phyloP scores from a whole-genome alignment of 768 basidiomycete genomes.

The Flagelloscypha sp. region DNA sequence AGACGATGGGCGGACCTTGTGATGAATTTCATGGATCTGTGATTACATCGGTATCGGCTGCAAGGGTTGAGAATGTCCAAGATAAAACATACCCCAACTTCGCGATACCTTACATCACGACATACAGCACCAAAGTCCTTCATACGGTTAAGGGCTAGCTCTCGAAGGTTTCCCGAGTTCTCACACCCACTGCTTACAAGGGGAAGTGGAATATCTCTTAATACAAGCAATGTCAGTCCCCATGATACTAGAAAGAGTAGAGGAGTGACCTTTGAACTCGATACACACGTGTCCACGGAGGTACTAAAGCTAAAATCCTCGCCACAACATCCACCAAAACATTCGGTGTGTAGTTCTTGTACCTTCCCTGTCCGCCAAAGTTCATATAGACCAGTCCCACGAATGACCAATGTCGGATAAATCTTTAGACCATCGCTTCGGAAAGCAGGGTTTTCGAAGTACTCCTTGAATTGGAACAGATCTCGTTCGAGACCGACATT shows the following conservation, averaged over 20 bases:
- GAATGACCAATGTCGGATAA: conserved; percentile 95
- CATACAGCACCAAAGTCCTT: conserved; percentile 98
- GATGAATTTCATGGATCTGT: conserved; percentile 96
- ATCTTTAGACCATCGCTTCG: conserved; percentile 96
- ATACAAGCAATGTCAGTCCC: conserved; percentile 5
- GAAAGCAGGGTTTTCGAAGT: conserved; percentile 98
- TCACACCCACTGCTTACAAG: conserved; percentile 96
- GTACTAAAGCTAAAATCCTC: conserved; percentile 89
- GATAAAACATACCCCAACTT: conserved; percentile 85
- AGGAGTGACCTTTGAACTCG: conserved; percentile 78
- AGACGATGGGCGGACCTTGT: conserved; percentile 92
- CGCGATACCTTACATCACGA: conserved; percentile 93
- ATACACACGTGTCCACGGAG: conserved; percentile 98
- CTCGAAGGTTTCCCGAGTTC: conserved; percentile 93
- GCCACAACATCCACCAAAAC: conserved; percentile 97
- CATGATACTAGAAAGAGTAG: conserved; percentile 3
- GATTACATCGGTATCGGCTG: conserved; percentile 4
- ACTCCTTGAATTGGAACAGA: conserved; percentile 98
- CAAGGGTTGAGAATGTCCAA: not conserved
- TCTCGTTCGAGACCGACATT: conserved; percentile 97
- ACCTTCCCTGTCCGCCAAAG: conserved; percentile 94
- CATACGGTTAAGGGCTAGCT: conserved; percentile 94
- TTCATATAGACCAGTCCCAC: conserved; percentile 93
- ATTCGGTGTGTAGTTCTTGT: conserved; percentile 99
- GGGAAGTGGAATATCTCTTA: conserved; percentile 92